phyloP scores from a whole-genome alignment of 257 asterid genomes.

The Eucommia ulmoides region DNA sequence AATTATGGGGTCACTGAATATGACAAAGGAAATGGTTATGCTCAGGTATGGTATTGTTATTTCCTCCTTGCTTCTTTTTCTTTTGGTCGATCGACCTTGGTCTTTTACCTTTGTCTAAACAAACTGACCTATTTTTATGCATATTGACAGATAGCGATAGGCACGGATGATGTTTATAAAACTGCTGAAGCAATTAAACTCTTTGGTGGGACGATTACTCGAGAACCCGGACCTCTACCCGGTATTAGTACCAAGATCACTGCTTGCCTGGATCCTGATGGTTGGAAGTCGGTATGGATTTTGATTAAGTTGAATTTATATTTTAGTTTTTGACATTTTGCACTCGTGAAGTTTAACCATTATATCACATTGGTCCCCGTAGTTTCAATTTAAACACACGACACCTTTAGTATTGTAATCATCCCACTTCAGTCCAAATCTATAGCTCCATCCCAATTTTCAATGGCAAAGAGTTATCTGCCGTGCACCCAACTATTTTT shows the following conservation, averaged over 20 bases:
- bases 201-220: slow-evolving; percentile 64
- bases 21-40: slow-evolving; percentile 72
- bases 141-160: slow-evolving; percentile 67
- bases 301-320: no score
- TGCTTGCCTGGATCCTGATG: slow-evolving; percentile 98
- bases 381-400: no score
- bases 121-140: background rate
- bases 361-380: no score
- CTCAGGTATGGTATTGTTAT: slow-evolving; percentile 30
- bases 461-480: no score
- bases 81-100: background rate
- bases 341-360: no score
- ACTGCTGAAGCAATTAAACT: slow-evolving; percentile 82
- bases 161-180: slow-evolving; percentile 86
- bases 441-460: no score
- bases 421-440: no score
- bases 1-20: slow-evolving; percentile 54
- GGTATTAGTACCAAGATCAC: slow-evolving; percentile 85
- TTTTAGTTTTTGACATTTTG: no score
- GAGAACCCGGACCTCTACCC: slow-evolving; percentile 94
- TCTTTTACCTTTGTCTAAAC: background rate
- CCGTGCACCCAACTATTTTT: no score
- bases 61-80: slow-evolving; percentile 6
- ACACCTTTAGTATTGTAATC: no score
- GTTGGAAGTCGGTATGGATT: slow-evolving; percentile 79